Percentiles rank a stretch among this genome's conserved stretches.
Evolutionary conservation across 352 stramenopile species (phyloP).

Genomic region (Elongisporangium prolatum): DNA sequence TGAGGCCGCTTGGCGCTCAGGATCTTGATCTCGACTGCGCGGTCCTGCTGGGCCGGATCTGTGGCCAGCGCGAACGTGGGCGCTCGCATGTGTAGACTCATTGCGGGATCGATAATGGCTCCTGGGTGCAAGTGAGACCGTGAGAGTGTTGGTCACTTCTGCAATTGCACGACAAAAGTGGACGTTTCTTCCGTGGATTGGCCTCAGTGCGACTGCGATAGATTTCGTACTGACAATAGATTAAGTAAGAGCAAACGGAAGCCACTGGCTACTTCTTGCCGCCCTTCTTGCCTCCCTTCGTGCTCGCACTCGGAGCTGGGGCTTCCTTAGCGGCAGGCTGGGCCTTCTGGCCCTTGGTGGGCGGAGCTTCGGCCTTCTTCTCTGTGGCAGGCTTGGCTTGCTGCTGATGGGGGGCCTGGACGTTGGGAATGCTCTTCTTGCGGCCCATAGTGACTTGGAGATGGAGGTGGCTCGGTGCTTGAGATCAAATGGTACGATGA

Average conservation of each 20-base stretch:
- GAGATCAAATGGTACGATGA: not conserved
- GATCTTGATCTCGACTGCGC: slow-evolving; percentile 63
- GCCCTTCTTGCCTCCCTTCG: not conserved
- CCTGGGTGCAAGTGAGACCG: not conserved
- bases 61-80: slow-evolving; percentile 9
- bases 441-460: slow-evolving; percentile 19
- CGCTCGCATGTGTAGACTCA: not conserved
- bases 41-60: slow-evolving; percentile 18
- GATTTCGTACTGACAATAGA: not conserved
- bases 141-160: not conserved
- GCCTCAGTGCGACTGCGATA: not conserved
- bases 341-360: not conserved
- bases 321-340: slow-evolving; percentile 13
- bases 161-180: not conserved
- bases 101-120: not conserved
- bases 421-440: slow-evolving; percentile 14
- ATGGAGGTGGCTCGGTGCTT: not conserved
- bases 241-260: not conserved
- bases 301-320: not conserved
- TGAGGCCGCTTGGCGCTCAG: slow-evolving; percentile 74
- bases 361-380: slow-evolving; percentile 10
- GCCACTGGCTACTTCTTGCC: not conserved
- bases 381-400: not conserved
- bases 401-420: not conserved
- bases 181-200: not conserved